Evolutionary conservation across 352 stramenopile species (phyloP), one percentile per base, ranked within the genome.

Genomic region (Phytophthora cryptogea): DNA sequence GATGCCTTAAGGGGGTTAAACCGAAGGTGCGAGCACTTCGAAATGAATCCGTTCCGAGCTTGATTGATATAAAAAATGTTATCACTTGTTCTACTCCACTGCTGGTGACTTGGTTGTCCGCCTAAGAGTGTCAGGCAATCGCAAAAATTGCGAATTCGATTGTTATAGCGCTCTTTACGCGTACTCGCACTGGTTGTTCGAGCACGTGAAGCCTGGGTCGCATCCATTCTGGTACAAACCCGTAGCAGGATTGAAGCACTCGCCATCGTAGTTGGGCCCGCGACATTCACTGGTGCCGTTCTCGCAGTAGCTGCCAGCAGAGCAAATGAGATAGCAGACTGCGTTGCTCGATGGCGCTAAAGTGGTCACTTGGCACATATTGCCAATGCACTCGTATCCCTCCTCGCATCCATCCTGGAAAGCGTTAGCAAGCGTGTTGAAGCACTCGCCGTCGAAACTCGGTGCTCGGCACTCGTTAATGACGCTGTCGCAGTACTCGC

Each of bases 211-310:
- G 26, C 64, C 59, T 1, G 53, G 36, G 26, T 61, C 50, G 44
- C 65, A 69, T 11, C 54, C 59, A 26, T 60, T 47, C 36, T 65
- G 53, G 31, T 50, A 69, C 8, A 28, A 16, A 17, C 59, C 44
- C 1, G 48, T 73, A 28, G 53, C 59, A 4, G 65, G 39, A 40
- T 70, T 68, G 53, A 74, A 74, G 61, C 69, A 78, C 42, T 74
- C 62, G n/a, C 50, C 44, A 9, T 58, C 51, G 31, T 58, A 63
- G 36, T 44, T 60, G 3, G 66, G 66, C 1, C 33, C 55, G 27
- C 70, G 61, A 30, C 70, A 78, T 28, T 23, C 40, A 30, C 54
- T 45, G 10, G 46, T 62, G 32, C 59, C 63, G 26, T 63, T 63
- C 48, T 71, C 66, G 40, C 70, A 78, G 52, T 58, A 72, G 28